Evolutionary conservation across 495 filamentous ascomycete species (phyloP), one percentile per base, ranked within the genome.

Genomic region (Aspergillus sclerotiicarbonarius): DNA sequence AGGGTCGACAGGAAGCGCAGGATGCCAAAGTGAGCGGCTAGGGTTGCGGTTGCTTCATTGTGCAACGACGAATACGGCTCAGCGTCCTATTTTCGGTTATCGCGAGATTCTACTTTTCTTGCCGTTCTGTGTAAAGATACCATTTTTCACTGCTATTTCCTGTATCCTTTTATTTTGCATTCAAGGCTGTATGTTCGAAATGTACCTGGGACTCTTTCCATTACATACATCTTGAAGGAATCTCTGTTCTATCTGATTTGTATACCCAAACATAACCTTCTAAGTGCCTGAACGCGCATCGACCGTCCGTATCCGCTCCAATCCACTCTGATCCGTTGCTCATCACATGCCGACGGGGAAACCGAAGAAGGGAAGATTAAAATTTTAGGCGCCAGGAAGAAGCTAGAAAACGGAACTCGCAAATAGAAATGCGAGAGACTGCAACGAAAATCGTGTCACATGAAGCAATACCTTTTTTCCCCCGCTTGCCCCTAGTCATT

Each of bases 41-140:
- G 47, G 19, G 20, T 20, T 19, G 45, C 18, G 18, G 19, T 8
- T 20, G 13, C 13, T 21, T 49, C 20, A 31, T 49, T 21, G 18
- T 49, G 46, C 8, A 41, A 3, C 37, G 37, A 41, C 15, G 0
- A 41, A 35, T 13, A n/a, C n/a, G n/a, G 9, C 33, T 7, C 33
- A 12, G 37, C n/a, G 37, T 41, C 37, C 13, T 41, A 15, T 53
- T 29, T 52, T n/a, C 9, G 32, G 3, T 16, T 35, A 50, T 30
- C 29, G 20, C 47, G 25, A 25, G 25, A 9, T 53, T 35, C 13
- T 30, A 7, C 31, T 29, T 56, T 56, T 47, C 33, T 25, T 25
- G 2, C 16, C 45, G n/a, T 49, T 41, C 55, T 10, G 18, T 61
- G 54, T 47, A 53, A 50, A 51, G 57, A 56, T 33, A 58, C 58